Evolutionary conservation across 225 moss, liverwort and hornwort species (phyloP).

Genomic region (Pseudisothecium myosuroides): DNA sequence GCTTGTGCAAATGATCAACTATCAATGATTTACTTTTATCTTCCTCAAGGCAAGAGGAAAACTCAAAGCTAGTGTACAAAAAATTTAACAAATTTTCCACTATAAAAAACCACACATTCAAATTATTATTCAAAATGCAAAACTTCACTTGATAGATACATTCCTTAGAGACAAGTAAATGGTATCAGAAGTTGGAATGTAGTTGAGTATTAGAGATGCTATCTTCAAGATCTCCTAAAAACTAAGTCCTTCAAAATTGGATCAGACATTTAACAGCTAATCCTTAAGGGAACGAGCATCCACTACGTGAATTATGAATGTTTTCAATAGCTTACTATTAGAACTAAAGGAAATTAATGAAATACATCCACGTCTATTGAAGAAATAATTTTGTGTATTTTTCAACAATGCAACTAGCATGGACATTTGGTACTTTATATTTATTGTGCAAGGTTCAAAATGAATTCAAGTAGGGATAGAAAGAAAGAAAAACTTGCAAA

Average conservation of each 20-base stretch:
- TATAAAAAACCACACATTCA: background rate
- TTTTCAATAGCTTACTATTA: background rate
- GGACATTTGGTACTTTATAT: background rate
- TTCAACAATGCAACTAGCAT: background rate
- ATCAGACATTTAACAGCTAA: rapidly evolving
- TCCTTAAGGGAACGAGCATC: rapidly evolving
- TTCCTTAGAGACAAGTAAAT: background rate
- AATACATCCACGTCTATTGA: background rate
- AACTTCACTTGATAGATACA: no score
- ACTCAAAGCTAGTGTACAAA: background rate
- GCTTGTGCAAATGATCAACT: background rate
- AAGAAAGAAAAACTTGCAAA: background rate
- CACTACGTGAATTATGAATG: background rate
- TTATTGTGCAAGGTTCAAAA: background rate
- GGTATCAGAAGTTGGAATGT: background rate
- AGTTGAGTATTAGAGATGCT: background rate
- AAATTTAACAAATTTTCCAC: background rate
- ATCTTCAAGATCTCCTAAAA: background rate
- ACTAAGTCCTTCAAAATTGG: rapidly evolving
- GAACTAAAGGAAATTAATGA: background rate
- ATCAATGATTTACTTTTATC: background rate
- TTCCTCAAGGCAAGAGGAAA: rapidly evolving
- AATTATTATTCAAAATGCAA: background rate
- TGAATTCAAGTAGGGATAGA: no score
- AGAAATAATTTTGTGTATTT: background rate